Evolutionary conservation across 2,329 filamentous ascomycete species (phyloP), one percentile per base, ranked within the genome.

Genomic region (Monosporascus sp.): DNA sequence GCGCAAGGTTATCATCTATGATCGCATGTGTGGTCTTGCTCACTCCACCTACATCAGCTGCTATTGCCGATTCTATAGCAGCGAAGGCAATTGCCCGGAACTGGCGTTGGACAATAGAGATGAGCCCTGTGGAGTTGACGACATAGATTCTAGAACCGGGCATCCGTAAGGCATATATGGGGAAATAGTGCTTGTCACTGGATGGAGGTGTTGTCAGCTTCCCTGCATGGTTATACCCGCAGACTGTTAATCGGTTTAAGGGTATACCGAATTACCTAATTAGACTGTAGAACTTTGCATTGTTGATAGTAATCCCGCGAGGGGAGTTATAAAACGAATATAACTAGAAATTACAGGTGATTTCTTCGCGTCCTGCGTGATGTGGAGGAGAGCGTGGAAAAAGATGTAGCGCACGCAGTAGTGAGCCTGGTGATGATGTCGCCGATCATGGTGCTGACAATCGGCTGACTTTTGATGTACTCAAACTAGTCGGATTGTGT

Each of bases 111-210:
- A 59, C 46, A 5, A 39, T 22, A 1, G 51, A 18, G 6, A 59
- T 51, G 15, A 59, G 54, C 0, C 50, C 44, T 1, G 47, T 25
- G 15, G 56, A 53, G 25, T 58, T 58, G 39, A 59, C 45, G 4
- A 60, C 39, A 15, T 60, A 62, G 3, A 62, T 42, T 1, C 54
- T 55, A 11, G 18, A 24, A 11, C 51, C 53, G 2, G 58, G 58
- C 25, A 60, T 46, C 1, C 54, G 47, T 2, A 60, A 22, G 0
- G 60, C 57, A 36, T 60, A 58, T 1, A 60, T 54, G 5, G 56
- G 54, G 3, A 57, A 22, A 4, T 55, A 51, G 46, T 54, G 47
- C 17, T 50, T 51, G 39, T 57, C 50, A 14, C 57, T 57, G 47
- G 47, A 49, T 17, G 34, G 7, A 24, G 8, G 38, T 18, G 9